These are phyloP conservation scores for Limonium bicolor DNA, from an alignment of 148 eudicot species.

Conservation along the genomic window DNA sequence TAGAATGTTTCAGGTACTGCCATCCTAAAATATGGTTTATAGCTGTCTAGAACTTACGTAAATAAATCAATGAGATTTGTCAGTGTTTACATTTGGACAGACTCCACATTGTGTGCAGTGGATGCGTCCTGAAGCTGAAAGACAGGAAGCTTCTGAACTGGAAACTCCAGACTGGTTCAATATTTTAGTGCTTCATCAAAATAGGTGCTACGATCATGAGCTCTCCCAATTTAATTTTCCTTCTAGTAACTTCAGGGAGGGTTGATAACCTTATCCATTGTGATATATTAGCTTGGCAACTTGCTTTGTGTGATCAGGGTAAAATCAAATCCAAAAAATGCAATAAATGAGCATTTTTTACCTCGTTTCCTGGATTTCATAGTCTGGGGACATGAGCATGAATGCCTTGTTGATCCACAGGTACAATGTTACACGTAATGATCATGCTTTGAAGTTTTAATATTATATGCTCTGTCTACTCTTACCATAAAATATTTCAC, in stretches of 20 bases:
- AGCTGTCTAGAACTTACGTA: too few species aligned
- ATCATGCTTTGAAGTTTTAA: too few species aligned
- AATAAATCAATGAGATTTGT: too few species aligned
- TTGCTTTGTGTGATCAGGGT: conserved; percentile 60
- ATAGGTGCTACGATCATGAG: conserved; percentile 49
- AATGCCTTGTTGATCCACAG: conserved; percentile 97
- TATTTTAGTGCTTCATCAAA: conserved; percentile 88
- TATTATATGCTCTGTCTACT: too few species aligned
- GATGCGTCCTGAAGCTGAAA: conserved; percentile 97
- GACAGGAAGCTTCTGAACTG: conserved; percentile 59
- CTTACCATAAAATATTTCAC: conserved; percentile 7
- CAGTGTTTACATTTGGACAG: conserved; percentile 15
- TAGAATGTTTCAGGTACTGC: conserved; percentile 92
- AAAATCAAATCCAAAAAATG: conserved; percentile 95
- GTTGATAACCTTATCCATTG: too few species aligned
- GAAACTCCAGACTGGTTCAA: conserved; percentile 94
- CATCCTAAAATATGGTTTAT: neutral
- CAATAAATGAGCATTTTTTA: conserved; percentile 92
- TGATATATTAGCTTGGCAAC: too few species aligned
- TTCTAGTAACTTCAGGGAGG: too few species aligned
- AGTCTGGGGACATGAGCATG: conserved; percentile 99
- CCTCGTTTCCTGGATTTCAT: conserved; percentile 93
- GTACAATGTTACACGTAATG: conserved; percentile 30
- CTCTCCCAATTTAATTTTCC: neutral
- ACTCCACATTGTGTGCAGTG: conserved; percentile 99